Percentiles rank a stretch among this genome's conserved stretches.
These are phyloP conservation scores for Pseudogymnoascus sp. DNA, from an alignment of 2,329 filamentous ascomycete genomes.

Conservation along the genomic window DNA sequence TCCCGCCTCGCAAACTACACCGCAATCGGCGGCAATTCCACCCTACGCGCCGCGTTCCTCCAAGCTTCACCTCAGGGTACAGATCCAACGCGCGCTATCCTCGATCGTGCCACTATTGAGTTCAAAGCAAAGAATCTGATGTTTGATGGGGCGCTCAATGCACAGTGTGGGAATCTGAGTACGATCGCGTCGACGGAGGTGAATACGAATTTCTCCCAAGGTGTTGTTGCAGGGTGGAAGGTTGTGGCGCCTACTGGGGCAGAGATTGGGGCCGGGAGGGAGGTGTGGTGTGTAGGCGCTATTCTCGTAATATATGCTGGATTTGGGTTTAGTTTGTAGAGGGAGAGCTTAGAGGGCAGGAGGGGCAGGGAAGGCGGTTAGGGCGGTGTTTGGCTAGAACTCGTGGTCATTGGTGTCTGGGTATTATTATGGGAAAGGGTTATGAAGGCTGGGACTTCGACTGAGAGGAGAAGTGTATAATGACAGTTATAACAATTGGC, in stretches of 20 bases:
- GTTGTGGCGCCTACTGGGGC: not conserved
- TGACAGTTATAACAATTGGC: not conserved
- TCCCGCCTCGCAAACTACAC: conserved; percentile 39
- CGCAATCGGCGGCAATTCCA: conserved; percentile 37
- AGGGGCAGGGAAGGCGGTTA: not conserved
- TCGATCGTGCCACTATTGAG: conserved; percentile 29
- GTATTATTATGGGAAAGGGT: not conserved
- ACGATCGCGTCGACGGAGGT: conserved; percentile 36
- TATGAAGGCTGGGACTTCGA: not conserved
- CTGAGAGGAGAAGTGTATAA: not conserved
- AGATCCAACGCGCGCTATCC: conserved; percentile 30
- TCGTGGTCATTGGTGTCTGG: not conserved
- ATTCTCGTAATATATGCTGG: not conserved
- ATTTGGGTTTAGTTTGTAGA: not conserved
- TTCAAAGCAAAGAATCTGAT: conserved; percentile 32
- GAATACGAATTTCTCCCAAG: conserved; percentile 36
- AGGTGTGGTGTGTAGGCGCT: not conserved
- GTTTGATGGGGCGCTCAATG: conserved; percentile 34
- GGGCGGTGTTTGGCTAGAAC: not conserved
- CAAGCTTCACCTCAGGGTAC: conserved; percentile 36
- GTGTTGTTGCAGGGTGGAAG: conserved; percentile 27
- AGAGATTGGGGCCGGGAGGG: not conserved
- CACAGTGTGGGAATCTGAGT: conserved; percentile 38
- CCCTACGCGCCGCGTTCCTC: conserved; percentile 39
- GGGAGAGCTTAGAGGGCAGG: not conserved